Evolutionary conservation across 2,329 filamentous ascomycete species (phyloP), one percentile per base, ranked within the genome.

Genomic region (Xylaria sp.): DNA sequence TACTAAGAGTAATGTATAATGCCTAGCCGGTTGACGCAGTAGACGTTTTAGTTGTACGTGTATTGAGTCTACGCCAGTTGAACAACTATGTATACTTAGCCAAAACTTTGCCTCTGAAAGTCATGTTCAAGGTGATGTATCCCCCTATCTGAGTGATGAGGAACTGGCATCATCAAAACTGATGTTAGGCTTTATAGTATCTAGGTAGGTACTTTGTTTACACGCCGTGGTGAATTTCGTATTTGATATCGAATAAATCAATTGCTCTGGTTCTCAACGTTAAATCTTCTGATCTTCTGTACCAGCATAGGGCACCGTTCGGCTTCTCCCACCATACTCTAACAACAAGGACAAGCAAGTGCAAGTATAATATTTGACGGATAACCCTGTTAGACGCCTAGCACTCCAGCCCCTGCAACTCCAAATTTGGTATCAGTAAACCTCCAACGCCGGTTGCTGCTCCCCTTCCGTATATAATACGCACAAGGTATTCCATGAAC

Each of bases 361-460:
- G 13, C 9, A 44, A 25, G 29, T 22, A 29, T 45, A 20, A 20
- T 7, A 36, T 33, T 10, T 15, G 27, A 36, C 31, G 20, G 1
- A 31, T 38, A 47, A 57, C 49, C 5, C 22, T 20, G 9, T 29
- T 13, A n/a, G n/a, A n/a, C n/a, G n/a, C 3, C 15, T 20, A 2
- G 13, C 39, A 20, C 5, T 11, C 10, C 44, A 10, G 47, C 63
- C 39, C 59, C 55, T n/a, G 2, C 36, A 68, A 68, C 66, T 44
- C 66, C 67, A 31, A n/a, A 56, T 59, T 33, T 62, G 65, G 57
- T 67, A 69, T 69, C 65, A 57, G 54, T 20, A 63, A 62, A 25
- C 60, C 60, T 36, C 51, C 60, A 61, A 67, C 60, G 38, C 67
- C 64, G 17, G 39, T 22, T 45, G 20, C 50, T 54, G 7, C 44